Evolutionary conservation across 495 filamentous ascomycete genomes (phyloP), one percentile per base, ranked within the genome.

Genomic region (Cercophora samala): DNA sequence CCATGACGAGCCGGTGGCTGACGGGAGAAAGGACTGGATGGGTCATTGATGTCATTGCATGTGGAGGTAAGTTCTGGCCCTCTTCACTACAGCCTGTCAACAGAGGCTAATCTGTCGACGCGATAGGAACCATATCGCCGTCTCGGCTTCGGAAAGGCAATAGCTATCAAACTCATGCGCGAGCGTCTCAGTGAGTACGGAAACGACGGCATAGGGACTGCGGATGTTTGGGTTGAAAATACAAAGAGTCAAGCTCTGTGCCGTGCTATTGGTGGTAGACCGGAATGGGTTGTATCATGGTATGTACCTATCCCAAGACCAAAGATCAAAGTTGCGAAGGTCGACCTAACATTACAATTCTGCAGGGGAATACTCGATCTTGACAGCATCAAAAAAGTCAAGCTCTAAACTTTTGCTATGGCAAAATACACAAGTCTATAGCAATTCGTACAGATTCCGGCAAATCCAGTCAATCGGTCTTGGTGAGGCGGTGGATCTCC

Each of bases 401-500:
- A 46, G 1, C 58, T 72, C 63, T 70, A 53, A 70, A 60, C 24
- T 24, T 29, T 24, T n/a, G 24, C 19, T 60, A 25, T 2, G 22
- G 37, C 37, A 26, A 32, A 21, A 60, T 25, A 32, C 21, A 62
- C 60, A 62, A 42, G 19, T 62, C 60, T 62, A 62, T 62, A 26
- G n/a, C 54, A 37, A 24, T 22, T 25, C 32, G 18, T 62, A 62
- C 63, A 68, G 32, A 22, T 24, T 60, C 64, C 58, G 53, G 66
- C 8, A 63, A 5, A 32, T 13, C 21, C 22, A 11, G 13, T 13
- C 25, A 19, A 18, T 24, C 0, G 1, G 29, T 53, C 22, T 74
- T 79, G 66, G 81, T 84, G 58, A 86, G 79, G 63, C 92, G 90
- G 74, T 96, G 91, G 64, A 97, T 87, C 78, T 99, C 96, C 77